Conservation (phyloP, 2,329 filamentous ascomycete species). For the Nemania sp. region DNA sequence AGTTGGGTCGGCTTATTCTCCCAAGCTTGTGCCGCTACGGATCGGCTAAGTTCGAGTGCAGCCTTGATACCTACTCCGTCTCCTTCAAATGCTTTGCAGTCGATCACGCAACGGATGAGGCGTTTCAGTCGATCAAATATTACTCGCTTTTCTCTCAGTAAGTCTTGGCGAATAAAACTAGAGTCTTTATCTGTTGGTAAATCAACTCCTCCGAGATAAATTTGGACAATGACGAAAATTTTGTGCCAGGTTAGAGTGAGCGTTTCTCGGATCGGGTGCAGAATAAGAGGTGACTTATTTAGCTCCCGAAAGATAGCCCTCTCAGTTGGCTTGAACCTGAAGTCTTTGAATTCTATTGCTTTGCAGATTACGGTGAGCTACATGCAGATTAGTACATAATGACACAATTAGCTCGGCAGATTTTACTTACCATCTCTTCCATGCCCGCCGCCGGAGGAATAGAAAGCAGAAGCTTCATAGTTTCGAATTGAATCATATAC, state of each 20-base stretch:
- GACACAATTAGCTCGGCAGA: not conserved
- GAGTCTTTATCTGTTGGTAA: slow-evolving; percentile 69
- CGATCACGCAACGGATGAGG: slow-evolving; percentile 79
- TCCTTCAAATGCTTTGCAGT: slow-evolving; percentile 70
- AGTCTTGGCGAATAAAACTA: slow-evolving; percentile 66
- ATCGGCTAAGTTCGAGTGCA: slow-evolving; percentile 81
- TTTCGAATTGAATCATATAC: slow-evolving; percentile 83
- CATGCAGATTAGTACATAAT: slow-evolving; percentile 26
- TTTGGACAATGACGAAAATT: slow-evolving; percentile 81
- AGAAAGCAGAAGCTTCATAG: slow-evolving; percentile 77
- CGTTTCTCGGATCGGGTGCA: slow-evolving; percentile 77
- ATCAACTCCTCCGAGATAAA: slow-evolving; percentile 75
- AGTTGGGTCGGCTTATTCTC: slow-evolving; percentile 85
- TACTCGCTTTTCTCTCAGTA: slow-evolving; percentile 69
- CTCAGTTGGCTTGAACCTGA: slow-evolving; percentile 78
- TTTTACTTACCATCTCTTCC: slow-evolving; percentile 73
- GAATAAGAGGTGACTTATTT: slow-evolving; percentile 76
- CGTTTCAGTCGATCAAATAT: slow-evolving; percentile 78
- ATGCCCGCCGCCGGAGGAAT: slow-evolving; percentile 71
- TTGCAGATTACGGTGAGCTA: slow-evolving; percentile 75
- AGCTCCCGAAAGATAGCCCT: slow-evolving; percentile 77
- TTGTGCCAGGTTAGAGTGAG: slow-evolving; percentile 78
- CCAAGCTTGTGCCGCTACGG: slow-evolving; percentile 81
- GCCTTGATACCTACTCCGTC: slow-evolving; percentile 77
- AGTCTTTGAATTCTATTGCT: slow-evolving; percentile 77